Percentiles rank a stretch among this genome's conserved stretches.
phyloP scores from a whole-genome alignment of 106 monocot genomes.

The Acorus calamus region DNA sequence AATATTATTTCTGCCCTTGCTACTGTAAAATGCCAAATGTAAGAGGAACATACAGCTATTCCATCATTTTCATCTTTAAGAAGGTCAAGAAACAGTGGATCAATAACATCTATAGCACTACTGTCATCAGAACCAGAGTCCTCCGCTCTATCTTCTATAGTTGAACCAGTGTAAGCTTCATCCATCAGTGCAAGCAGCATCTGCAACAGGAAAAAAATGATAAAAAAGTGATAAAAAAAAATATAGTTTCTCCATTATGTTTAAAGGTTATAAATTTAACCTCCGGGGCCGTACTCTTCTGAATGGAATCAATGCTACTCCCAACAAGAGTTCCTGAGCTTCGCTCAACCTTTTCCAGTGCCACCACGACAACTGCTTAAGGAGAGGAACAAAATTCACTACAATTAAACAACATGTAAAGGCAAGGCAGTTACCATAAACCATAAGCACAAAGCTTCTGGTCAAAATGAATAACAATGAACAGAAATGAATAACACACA shows the following conservation, averaged over 20 bases:
- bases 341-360: slow-evolving; percentile 83
- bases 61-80: slow-evolving; percentile 99
- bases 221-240: background rate
- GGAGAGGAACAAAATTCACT: background rate
- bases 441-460: background rate
- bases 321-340: slow-evolving; percentile 87
- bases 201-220: slow-evolving; percentile 23
- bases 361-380: slow-evolving; percentile 66
- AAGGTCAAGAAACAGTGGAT: slow-evolving; percentile 90
- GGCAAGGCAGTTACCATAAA: background rate
- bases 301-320: slow-evolving; percentile 89
- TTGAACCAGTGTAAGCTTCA: slow-evolving; percentile 93
- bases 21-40: background rate
- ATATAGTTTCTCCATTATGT: background rate
- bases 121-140: slow-evolving; percentile 73
- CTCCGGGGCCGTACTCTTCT: slow-evolving; percentile 95
- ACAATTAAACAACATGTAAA: too few relatives aligned
- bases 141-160: slow-evolving; percentile 67
- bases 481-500: too few relatives aligned
- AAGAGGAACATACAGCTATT: slow-evolving; percentile 54
- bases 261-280: slow-evolving; percentile 20
- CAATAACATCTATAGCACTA: slow-evolving; percentile 58
- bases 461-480: too few relatives aligned
- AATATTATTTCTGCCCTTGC: too few relatives aligned
- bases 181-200: slow-evolving; percentile 98